A percentile compares a stretch with the other conserved stretches of the same genome.
Evolutionary conservation across 495 filamentous ascomycete species (phyloP).

Genomic region (Podospora conica): DNA sequence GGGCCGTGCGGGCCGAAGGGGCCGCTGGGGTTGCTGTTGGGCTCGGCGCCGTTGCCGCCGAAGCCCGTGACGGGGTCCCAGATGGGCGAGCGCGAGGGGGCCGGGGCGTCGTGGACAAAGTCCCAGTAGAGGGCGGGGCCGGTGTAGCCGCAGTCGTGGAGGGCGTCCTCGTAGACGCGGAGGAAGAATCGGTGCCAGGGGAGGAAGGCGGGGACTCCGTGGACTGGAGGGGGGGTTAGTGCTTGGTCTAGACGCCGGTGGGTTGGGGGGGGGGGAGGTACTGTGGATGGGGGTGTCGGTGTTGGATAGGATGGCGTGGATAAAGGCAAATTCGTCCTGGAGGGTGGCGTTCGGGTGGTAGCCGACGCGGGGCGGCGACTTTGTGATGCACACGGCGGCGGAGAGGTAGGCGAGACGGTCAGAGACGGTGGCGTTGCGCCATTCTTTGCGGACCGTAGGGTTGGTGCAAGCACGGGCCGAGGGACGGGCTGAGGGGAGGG

Average conservation of each 20-base stretch:
- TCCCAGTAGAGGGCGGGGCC: background rate
- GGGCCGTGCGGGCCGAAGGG: too few relatives aligned
- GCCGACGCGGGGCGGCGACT: background rate
- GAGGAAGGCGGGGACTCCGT: background rate
- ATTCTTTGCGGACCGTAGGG: background rate
- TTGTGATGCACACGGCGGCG: background rate
- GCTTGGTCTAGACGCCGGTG: too few relatives aligned
- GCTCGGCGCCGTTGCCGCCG: background rate
- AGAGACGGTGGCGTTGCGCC: background rate
- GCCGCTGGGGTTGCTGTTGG: background rate
- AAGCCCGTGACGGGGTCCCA: background rate
- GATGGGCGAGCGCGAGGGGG: background rate
- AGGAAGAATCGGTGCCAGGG: slow-evolving; percentile 4
- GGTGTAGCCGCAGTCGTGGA: background rate
- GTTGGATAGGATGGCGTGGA: background rate
- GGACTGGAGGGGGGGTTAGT: background rate
- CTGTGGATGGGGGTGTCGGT: too few relatives aligned
- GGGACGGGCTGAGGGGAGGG: background rate
- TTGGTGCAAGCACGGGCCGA: background rate
- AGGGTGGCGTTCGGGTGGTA: background rate
- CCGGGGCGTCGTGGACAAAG: background rate
- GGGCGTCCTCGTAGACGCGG: background rate
- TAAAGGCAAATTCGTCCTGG: background rate
- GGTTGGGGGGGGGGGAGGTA: too few relatives aligned
- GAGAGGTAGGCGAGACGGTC: background rate